A percentile compares a stretch with the other conserved stretches of the same genome.
Conservation (phyloP, 208 protist genomes). For the Wallacemonas sp. region DNA sequence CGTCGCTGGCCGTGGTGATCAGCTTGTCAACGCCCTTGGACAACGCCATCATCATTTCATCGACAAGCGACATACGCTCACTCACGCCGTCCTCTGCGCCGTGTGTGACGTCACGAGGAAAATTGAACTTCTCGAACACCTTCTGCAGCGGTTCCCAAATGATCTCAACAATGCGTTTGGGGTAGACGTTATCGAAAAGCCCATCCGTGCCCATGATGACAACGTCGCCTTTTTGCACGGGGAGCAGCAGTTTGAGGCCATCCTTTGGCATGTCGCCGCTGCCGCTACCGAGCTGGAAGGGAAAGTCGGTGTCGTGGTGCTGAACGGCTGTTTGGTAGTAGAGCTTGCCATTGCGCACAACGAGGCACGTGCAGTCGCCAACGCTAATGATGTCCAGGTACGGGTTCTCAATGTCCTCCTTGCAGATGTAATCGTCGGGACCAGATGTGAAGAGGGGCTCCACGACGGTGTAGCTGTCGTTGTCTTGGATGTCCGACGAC, state of each 20-base stretch:
- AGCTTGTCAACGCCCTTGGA: conserved; percentile 31
- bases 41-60: conserved; percentile 54
- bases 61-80: conserved; percentile 27
- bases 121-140: conserved; percentile 35
- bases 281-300: conserved; percentile 65
- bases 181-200: conserved; percentile 77
- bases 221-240: conserved; percentile 54
- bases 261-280: conserved; percentile 56
- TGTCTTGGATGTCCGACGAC: conserved; percentile 34
- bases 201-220: conserved; percentile 74
- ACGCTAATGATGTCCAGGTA: conserved; percentile 62
- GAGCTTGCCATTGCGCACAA: conserved; percentile 52
- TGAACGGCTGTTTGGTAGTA: conserved; percentile 56
- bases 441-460: conserved; percentile 20
- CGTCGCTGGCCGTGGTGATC: conserved; percentile 31
- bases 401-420: conserved; percentile 17
- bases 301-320: conserved; percentile 64
- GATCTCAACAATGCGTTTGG: conserved; percentile 29
- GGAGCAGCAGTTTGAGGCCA: conserved; percentile 38
- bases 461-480: conserved; percentile 35
- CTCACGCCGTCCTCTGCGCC: conserved; percentile 18
- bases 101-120: background rate
- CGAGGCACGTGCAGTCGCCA: conserved; percentile 61
- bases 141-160: conserved; percentile 41
- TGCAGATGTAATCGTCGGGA: conserved; percentile 15